Base-by-base conservation (phyloP, 176 grass and related monocot species). In the Carex pumila region DNA sequence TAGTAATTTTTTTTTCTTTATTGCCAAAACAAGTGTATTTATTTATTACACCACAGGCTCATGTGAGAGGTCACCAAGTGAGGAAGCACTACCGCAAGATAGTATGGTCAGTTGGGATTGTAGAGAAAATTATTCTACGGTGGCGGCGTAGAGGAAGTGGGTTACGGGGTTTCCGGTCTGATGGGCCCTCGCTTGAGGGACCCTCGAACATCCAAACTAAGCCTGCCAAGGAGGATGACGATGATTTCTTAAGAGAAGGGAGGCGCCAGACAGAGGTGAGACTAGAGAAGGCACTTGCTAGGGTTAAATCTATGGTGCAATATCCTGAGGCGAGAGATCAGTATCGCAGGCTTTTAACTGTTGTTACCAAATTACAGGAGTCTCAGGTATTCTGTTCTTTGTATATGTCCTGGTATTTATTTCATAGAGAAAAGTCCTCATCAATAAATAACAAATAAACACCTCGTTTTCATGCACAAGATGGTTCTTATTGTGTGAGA, bases 31-130 rank as follows among this genome's bases (percentile, higher is more conserved):
- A 29, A 73, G n/a, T 49, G 53, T 83, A 71, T 56, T 68, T 85
- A 18, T 78, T 7, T 78, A 34, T 78, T 57, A 10, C 3, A 56
- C 58, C 30, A 55, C 67, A 99, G 96, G 96, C 96, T 79, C 91
- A 93, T 95, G 93, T 99, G 37, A 91, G 96, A 76, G 96, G 96
- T 77, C 88, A 93, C 85, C 96, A 99, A 93, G 96, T 99, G 76
- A 93, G 93, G 52, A 95, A 95, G 88, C 91, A 90, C 57, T 99
- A 99, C 84, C 86, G 85, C n/a, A 95, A 93, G 81, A 90, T 99
- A 71, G 12, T 93, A 43, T 99, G 96, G 96, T 93, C 96, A 56
- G 91, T 95, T 79, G 89, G 96, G 80, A 90, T 99, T 85, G 91
- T 95, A 49, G 96, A 99, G 79, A 98, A 98, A 79, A 80, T 91